Conservation (phyloP, 345 rosid species). For the Ceriops zippeliana region DNA sequence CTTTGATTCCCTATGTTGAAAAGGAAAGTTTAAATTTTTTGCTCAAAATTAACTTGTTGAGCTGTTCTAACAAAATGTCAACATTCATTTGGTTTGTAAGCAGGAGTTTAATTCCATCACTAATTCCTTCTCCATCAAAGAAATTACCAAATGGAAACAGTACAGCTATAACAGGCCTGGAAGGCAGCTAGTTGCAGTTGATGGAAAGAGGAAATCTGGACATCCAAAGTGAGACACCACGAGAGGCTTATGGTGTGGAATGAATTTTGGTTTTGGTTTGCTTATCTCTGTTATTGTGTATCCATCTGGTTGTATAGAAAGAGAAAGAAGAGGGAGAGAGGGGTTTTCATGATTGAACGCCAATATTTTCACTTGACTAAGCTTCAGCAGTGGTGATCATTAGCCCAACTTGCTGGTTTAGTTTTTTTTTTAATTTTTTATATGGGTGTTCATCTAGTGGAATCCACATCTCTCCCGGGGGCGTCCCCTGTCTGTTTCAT, state of each 20-base stretch:
- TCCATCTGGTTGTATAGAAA: constrained; percentile 2
- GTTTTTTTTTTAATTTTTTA: constrained; percentile 20
- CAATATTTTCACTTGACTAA: constrained; percentile 21
- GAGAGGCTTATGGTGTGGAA: constrained; percentile 1
- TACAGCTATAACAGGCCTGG: constrained; percentile 30
- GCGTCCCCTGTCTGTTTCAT: background rate
- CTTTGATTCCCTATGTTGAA: no score
- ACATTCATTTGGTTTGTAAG: constrained; percentile 3
- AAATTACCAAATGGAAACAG: constrained; percentile 41
- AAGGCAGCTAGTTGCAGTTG: constrained; percentile 35
- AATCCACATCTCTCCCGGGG: constrained; percentile 3
- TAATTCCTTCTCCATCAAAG: constrained; percentile 58
- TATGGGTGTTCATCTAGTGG: constrained; percentile 21
- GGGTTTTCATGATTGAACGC: constrained; percentile 10
- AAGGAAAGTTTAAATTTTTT: no score
- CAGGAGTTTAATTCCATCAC: constrained; percentile 73
- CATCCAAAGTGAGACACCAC: constrained; percentile 42
- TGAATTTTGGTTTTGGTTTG: background rate
- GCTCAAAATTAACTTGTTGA: background rate
- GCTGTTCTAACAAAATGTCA: background rate
- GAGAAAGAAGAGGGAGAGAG: background rate
- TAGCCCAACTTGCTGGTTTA: constrained; percentile 17
- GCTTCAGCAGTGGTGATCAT: constrained; percentile 23
- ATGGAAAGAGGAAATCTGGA: constrained; percentile 56
- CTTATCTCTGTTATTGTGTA: constrained; percentile 11